Evolutionary conservation across 2,329 filamentous ascomycete species (phyloP).

Genomic region (Fusarium ambrosium): DNA sequence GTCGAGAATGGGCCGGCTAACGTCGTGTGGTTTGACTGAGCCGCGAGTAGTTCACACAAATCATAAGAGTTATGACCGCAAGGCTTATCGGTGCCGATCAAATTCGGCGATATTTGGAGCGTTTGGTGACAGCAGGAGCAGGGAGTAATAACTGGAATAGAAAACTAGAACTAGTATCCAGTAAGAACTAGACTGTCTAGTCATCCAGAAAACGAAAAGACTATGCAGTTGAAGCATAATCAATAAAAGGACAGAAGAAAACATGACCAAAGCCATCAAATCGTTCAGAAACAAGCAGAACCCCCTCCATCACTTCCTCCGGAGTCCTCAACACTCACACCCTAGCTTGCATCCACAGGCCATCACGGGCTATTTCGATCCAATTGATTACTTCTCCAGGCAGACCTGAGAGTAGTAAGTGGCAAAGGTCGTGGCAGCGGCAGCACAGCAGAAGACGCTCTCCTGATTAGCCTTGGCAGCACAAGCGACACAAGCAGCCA

Average conservation of each 20-base stretch:
- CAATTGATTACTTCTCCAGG: conserved; percentile 12
- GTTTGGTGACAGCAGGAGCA: background rate
- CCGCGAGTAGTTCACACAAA: too few relatives aligned
- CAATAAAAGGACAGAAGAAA: background rate
- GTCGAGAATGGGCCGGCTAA: conserved; percentile 7
- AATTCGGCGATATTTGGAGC: background rate
- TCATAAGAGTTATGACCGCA: too few relatives aligned
- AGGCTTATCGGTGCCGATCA: too few relatives aligned
- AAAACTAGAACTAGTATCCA: background rate
- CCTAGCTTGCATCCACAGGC: too few relatives aligned
- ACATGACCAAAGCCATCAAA: background rate
- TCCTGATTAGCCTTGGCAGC: conserved; percentile 30
- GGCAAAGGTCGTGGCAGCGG: conserved; percentile 19
- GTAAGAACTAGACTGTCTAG: background rate
- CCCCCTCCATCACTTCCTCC: background rate
- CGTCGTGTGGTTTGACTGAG: background rate
- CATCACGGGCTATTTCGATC: too few relatives aligned
- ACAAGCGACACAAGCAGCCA: conserved; percentile 25
- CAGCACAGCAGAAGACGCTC: conserved; percentile 29
- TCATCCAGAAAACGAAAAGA: background rate
- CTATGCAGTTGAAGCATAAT: background rate
- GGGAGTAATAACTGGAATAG: background rate
- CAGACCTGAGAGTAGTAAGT: conserved; percentile 35
- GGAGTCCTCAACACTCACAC: too few relatives aligned
- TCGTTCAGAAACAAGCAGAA: background rate